These are phyloP conservation scores for Avena eriantha DNA, from an alignment of 176 grass and related monocot genomes.

Conservation along the genomic window DNA sequence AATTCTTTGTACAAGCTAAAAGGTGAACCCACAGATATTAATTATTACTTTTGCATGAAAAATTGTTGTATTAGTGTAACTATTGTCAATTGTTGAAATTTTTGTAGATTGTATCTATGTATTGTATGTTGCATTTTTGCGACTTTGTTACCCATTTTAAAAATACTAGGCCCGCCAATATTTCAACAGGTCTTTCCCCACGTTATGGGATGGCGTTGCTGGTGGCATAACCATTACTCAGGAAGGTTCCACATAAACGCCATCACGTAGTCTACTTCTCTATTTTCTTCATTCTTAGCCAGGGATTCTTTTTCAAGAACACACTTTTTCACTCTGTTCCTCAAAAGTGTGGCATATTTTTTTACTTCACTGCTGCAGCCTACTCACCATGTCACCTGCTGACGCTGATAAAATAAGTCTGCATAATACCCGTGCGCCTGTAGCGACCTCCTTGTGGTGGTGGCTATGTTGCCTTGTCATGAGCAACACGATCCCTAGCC, in stretches of 20 bases:
- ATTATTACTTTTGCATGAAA: background rate
- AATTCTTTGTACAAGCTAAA: background rate
- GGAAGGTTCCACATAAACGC: background rate
- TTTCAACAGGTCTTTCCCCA: background rate
- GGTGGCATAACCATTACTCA: background rate
- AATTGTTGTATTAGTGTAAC: background rate
- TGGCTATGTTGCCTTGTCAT: constrained; percentile 5
- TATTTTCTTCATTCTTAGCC: background rate
- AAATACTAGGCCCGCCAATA: background rate
- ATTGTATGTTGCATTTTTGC: background rate
- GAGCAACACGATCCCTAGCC: background rate
- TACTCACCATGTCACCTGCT: background rate
- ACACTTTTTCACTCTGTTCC: background rate
- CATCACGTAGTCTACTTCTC: background rate
- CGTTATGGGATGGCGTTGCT: background rate
- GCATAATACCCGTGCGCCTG: background rate
- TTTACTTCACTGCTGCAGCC: background rate
- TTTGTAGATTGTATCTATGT: background rate
- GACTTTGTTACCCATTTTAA: background rate
- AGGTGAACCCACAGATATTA: background rate
- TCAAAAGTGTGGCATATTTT: background rate
- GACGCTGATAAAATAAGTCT: background rate
- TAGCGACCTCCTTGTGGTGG: background rate
- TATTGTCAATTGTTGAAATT: background rate
- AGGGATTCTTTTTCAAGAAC: no score